Evolutionary conservation across 495 filamentous ascomycete genomes (phyloP).

Genomic region (Penicillium robsamsonii): DNA sequence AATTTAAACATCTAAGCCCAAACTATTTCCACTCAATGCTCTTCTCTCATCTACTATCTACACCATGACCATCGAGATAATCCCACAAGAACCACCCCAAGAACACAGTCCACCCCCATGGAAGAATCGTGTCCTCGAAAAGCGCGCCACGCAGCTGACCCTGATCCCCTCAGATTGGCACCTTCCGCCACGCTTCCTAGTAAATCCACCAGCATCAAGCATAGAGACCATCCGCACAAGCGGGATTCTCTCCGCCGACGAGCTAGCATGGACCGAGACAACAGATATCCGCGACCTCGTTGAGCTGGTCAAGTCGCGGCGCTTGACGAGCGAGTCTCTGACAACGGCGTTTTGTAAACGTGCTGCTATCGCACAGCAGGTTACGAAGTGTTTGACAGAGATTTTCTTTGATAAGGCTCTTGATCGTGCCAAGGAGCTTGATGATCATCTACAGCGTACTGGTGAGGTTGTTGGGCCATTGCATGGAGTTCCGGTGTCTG

Average conservation of each 20-base stretch:
- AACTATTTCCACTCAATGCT: neutral
- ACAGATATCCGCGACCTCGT: conserved; percentile 40
- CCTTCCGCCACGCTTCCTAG: conserved; percentile 9
- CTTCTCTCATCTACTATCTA: neutral
- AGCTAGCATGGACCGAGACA: conserved; percentile 50
- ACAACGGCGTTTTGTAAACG: conserved; percentile 59
- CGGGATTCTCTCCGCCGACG: conserved; percentile 42
- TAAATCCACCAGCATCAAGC: conserved; percentile 13
- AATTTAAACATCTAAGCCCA: neutral
- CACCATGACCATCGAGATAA: conserved; percentile 6
- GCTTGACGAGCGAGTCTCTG: conserved; percentile 23
- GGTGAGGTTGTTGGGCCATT: conserved; percentile 55
- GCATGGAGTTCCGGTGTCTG: conserved; percentile 63
- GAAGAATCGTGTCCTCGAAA: conserved; percentile 14
- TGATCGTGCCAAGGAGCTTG: conserved; percentile 33
- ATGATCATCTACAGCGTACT: conserved; percentile 35
- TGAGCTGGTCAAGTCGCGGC: conserved; percentile 10
- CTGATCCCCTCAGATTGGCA: conserved; percentile 28
- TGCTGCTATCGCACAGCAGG: conserved; percentile 55
- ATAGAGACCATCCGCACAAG: conserved; percentile 24
- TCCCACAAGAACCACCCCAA: neutral
- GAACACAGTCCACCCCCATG: neutral
- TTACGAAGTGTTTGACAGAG: conserved; percentile 60
- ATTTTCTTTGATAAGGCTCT: conserved; percentile 53
- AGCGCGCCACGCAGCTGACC: conserved; percentile 20